Evolutionary conservation across 148 eudicot species (phyloP).

Genomic region (Rhododendron vialii): DNA sequence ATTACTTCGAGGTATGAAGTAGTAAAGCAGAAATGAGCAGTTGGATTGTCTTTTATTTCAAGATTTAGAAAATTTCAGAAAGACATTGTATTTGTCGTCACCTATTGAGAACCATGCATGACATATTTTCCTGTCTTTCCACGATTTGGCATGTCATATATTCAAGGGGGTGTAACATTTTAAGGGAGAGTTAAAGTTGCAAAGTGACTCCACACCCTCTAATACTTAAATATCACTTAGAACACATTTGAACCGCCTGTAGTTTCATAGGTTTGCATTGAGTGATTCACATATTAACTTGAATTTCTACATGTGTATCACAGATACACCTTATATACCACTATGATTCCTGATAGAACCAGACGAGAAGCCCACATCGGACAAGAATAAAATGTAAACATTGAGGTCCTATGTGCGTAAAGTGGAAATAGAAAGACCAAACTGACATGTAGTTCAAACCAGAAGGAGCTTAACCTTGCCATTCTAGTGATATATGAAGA

Average conservation of each 20-base stretch:
- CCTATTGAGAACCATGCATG: neutral
- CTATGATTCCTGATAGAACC: neutral
- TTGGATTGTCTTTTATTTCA: neutral
- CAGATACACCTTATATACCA: neutral
- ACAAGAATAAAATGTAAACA: neutral
- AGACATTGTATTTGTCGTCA: neutral
- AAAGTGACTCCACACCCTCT: neutral
- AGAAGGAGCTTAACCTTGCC: neutral
- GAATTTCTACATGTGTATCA: neutral
- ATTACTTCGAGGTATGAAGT: neutral
- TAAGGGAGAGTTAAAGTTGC: neutral
- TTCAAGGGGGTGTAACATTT: neutral
- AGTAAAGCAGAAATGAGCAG: neutral
- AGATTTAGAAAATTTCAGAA: neutral
- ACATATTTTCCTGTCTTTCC: neutral
- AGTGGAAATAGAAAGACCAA: neutral
- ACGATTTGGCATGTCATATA: neutral
- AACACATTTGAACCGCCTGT: neutral
- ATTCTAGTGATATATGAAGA: neutral
- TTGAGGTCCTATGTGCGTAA: neutral
- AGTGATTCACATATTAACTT: neutral
- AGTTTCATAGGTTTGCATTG: neutral
- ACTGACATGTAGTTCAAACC: neutral
- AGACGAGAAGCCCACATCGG: neutral
- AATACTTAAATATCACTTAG: neutral